Evolutionary conservation across 768 basidiomycete genomes (phyloP), one percentile per base, ranked within the genome.

Genomic region (Rhodotorula sphaerocarpa): DNA sequence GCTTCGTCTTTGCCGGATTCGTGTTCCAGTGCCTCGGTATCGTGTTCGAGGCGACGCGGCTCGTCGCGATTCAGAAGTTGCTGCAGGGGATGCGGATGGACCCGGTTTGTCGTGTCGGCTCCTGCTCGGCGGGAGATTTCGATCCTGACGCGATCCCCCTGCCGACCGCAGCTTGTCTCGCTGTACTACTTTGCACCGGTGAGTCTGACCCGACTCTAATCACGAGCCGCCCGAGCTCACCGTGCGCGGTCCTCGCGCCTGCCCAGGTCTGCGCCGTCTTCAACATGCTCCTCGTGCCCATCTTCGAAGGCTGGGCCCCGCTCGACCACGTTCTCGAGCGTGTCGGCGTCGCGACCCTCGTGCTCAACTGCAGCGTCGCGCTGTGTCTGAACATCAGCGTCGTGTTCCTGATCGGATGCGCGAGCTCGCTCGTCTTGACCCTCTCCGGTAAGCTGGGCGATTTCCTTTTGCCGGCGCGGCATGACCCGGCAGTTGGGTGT

Each of bases 11-110:
- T 45, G 76, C 86, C 45, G 93, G 93, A 4, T 97, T 97, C 80
- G 69, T 88, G 64, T 84, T 82, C 43, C 92, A 96, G 75, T 84
- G 86, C 15, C 82, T 86, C 41, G 91, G 91, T 18, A 89, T 96
- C 63, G 80, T 76, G 25, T 96, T 96, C 73, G 93, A 97, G 76
- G 86, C 89, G 3, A 87, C 88, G n/a, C 85, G 93, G 44, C 82
- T 97, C 16, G 90, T 63, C n/a, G 90, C 96, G 84, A 95, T 97
- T 61, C 87, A 97, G 74, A 83, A 92, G 54, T 83, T 97, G 33
- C 80, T 97, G 0, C 91, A 96, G 73, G 90, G 91, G 41, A 78
- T 95, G 72, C 93, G 95, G 77, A 96, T 97, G 93, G 90, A 96
- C 73, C 93, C 93, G 0, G 36, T 39, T 9, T 16, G 36, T 39